A percentile compares a stretch with the other conserved stretches of the same genome.
Evolutionary conservation across 2,329 filamentous ascomycete species (phyloP).

Genomic region (Cyphellophora europaea): DNA sequence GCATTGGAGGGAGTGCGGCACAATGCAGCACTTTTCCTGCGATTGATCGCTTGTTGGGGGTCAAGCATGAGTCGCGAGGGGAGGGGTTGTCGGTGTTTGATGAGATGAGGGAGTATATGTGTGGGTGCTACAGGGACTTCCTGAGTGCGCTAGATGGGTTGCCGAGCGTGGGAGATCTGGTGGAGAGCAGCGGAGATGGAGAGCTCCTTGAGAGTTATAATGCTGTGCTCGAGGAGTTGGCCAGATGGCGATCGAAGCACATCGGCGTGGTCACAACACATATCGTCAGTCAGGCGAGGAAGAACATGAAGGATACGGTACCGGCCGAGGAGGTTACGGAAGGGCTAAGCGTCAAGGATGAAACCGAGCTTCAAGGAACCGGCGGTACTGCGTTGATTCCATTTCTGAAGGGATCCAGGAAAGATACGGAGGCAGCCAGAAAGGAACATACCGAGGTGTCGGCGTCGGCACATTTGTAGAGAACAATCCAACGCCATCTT

Average conservation of each 20-base stretch:
- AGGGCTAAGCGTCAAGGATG: neutral
- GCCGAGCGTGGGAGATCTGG: neutral
- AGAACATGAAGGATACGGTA: neutral
- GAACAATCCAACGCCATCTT: too few relatives aligned
- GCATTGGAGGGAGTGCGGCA: neutral
- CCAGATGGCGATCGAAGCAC: neutral
- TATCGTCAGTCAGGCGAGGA: constrained; percentile 1
- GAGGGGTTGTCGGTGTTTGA: neutral
- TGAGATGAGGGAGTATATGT: neutral
- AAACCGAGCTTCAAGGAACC: neutral
- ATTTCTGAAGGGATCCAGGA: neutral
- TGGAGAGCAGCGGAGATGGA: neutral
- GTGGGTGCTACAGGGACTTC: neutral
- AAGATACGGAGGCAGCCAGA: neutral
- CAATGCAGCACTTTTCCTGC: neutral
- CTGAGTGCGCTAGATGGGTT: neutral
- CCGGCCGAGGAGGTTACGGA: neutral
- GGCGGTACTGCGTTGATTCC: neutral
- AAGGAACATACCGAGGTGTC: too few relatives aligned
- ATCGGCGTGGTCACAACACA: neutral
- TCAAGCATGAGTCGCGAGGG: neutral
- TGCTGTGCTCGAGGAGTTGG: neutral
- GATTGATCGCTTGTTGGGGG: neutral
- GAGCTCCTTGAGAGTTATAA: neutral
- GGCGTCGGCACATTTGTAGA: too few relatives aligned